Conservation (phyloP, 2,329 filamentous ascomycete genomes). For the Davidsoniella virescens region DNA sequence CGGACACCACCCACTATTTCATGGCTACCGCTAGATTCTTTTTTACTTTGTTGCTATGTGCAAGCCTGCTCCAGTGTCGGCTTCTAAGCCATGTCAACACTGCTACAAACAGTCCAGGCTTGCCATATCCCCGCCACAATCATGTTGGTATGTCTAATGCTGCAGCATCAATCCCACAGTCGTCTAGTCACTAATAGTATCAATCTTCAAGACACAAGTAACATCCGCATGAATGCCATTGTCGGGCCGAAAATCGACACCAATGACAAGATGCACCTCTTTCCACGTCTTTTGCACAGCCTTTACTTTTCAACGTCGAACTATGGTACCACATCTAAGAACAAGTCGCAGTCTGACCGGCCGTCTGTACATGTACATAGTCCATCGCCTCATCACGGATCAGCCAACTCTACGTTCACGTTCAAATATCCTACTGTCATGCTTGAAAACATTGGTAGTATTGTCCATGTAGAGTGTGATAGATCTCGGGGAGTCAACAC, state of each 20-base stretch:
- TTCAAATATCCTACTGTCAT: slow-evolving; percentile 6
- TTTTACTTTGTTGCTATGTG: too few species aligned
- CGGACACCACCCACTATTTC: too few species aligned
- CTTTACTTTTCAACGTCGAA: neutral
- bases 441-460: slow-evolving; percentile 1
- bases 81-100: too few species aligned
- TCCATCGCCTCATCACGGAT: neutral
- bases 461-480: neutral
- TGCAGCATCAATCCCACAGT: too few species aligned
- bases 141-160: too few species aligned
- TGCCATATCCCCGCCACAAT: neutral
- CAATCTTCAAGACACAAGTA: too few species aligned
- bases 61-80: too few species aligned
- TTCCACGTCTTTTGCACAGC: neutral
- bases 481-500: neutral
- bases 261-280: neutral
- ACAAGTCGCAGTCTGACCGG: neutral
- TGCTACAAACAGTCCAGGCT: neutral
- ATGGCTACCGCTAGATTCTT: too few species aligned
- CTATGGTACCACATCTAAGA: neutral
- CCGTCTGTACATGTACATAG: neutral
- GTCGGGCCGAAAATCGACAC: neutral
- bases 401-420: slow-evolving; percentile 4
- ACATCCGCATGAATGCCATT: neutral
- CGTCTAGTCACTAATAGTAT: too few species aligned